Evolutionary conservation across 306 rosid species (phyloP).

Genomic region (Trifolium repens): DNA sequence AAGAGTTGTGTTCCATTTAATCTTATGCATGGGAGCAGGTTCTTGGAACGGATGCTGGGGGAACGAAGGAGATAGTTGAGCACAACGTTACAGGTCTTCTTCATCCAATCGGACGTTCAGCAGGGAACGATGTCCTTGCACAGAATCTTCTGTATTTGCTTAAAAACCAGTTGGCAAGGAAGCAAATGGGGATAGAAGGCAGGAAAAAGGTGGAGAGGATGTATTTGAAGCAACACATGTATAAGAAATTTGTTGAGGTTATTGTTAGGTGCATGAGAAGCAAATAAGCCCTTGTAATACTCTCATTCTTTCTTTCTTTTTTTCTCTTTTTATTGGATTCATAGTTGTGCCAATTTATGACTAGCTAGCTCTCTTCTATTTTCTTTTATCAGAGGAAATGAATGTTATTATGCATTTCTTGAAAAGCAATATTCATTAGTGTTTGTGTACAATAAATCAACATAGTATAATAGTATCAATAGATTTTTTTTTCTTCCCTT

Average conservation of each 20-base stretch:
- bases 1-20: constrained; percentile 13
- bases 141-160: constrained; percentile 70
- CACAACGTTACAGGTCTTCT: constrained; percentile 89
- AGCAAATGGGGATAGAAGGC: constrained; percentile 82
- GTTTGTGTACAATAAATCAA: not conserved
- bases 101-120: constrained; percentile 71
- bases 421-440: constrained; percentile 1
- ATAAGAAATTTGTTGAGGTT: constrained; percentile 82
- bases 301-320: constrained; percentile 49
- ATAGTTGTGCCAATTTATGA: constrained; percentile 31
- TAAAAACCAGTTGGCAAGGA: constrained; percentile 62
- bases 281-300: constrained; percentile 48
- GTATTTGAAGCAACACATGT: constrained; percentile 92
- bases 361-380: constrained; percentile 1
- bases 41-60: constrained; percentile 93
- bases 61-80: constrained; percentile 85
- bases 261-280: constrained; percentile 83
- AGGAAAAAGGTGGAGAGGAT: constrained; percentile 74
- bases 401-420: not conserved
- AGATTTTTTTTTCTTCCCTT: too few species aligned
- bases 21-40: constrained; percentile 56
- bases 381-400: constrained; percentile 20
- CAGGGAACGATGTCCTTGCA: constrained; percentile 64
- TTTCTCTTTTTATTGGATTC: constrained; percentile 37
- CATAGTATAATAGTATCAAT: not conserved